Conservation (phyloP, 805 yeast genomes). For the Wickerhamomyces ciferrii region DNA sequence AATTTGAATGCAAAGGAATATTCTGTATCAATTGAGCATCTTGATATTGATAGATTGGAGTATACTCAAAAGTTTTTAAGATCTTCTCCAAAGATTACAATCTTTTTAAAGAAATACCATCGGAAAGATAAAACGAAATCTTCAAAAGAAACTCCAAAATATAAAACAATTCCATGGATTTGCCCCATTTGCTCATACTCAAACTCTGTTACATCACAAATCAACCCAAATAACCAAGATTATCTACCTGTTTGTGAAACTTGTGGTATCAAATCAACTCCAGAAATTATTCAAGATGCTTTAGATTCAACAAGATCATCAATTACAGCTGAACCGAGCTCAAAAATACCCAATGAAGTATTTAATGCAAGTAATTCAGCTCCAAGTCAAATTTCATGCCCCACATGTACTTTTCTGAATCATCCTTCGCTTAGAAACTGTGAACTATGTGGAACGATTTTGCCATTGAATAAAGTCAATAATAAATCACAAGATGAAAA, state of each 20-base stretch:
- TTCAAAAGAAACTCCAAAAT: background rate
- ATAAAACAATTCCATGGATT: conserved; percentile 47
- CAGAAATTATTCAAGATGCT: conserved; percentile 28
- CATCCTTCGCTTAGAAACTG: conserved; percentile 75
- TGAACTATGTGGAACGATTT: conserved; percentile 78
- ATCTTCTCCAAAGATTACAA: conserved; percentile 72
- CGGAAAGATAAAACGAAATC: background rate
- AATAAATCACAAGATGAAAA: conserved; percentile 10
- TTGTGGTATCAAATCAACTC: conserved; percentile 54
- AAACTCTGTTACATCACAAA: conserved; percentile 36
- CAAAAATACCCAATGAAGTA: background rate
- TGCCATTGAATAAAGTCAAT: conserved; percentile 27
- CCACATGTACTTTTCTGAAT: conserved; percentile 73
- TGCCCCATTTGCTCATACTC: conserved; percentile 87
- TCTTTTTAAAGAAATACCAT: conserved; percentile 26
- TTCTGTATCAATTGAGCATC: conserved; percentile 44
- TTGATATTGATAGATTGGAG: conserved; percentile 34
- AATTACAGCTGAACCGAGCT: background rate
- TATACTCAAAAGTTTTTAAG: conserved; percentile 55
- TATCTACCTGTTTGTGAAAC: conserved; percentile 45
- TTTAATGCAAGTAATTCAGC: background rate
- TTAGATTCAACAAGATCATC: conserved; percentile 9
- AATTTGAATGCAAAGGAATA: conserved; percentile 31
- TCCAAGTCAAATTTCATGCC: conserved; percentile 29
- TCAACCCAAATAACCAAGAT: conserved; percentile 19